These are phyloP conservation scores for Mycena vitilis DNA, from an alignment of 768 basidiomycete species.

Conservation along the genomic window DNA sequence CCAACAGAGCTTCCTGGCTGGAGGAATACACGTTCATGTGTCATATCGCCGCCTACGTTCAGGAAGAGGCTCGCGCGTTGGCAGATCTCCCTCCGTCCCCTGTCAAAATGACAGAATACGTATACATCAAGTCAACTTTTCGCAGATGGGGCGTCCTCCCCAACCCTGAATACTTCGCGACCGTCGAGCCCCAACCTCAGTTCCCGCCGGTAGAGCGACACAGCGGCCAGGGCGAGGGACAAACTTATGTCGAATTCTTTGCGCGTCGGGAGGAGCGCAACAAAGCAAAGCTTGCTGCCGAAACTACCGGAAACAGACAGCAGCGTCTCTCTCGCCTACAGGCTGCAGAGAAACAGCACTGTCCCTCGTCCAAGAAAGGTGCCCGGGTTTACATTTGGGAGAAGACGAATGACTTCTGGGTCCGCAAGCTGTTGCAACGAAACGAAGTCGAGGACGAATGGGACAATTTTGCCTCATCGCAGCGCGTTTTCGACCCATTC, in stretches of 20 bases:
- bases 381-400: constrained; percentile 40
- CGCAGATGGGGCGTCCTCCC: constrained; percentile 11
- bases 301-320: constrained; percentile 3
- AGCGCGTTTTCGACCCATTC: constrained; percentile 36
- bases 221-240: constrained; percentile 12
- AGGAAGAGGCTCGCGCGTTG: background rate
- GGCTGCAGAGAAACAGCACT: constrained; percentile 6
- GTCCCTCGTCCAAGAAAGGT: constrained; percentile 28
- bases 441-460: constrained; percentile 29
- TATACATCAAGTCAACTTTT: constrained; percentile 10
- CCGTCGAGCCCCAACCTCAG: constrained; percentile 5
- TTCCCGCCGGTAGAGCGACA: constrained; percentile 6
- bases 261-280: constrained; percentile 10
- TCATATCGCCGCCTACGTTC: background rate
- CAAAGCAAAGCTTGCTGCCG: constrained; percentile 2
- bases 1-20: background rate
- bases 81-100: constrained; percentile 9
- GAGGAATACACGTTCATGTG: constrained; percentile 7
- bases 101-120: constrained; percentile 6
- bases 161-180: constrained; percentile 1
- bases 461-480: constrained; percentile 28
- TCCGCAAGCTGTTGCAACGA: constrained; percentile 32
- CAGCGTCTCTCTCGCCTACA: constrained; percentile 8
- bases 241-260: constrained; percentile 1
- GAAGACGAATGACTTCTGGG: constrained; percentile 37